phyloP scores from a whole-genome alignment of 306 rosid species.

The Casuarina equisetifolia region DNA sequence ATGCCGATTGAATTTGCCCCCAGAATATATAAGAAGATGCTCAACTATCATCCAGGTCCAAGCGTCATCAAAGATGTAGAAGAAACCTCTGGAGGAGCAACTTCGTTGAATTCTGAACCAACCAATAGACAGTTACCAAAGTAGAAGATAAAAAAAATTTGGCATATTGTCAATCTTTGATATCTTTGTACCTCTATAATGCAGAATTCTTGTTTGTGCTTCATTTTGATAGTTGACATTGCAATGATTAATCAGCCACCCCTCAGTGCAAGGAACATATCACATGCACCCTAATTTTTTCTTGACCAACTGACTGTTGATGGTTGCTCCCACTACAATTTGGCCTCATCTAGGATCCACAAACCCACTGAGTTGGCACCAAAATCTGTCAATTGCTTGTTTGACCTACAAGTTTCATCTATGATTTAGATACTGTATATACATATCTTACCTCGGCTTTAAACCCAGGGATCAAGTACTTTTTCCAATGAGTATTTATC shows the following conservation, averaged over 20 bases:
- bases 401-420: slow-evolving; percentile 17
- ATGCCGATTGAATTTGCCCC: slow-evolving; percentile 26
- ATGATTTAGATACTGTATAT: not conserved
- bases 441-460: not conserved
- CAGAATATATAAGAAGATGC: slow-evolving; percentile 12
- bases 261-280: no score
- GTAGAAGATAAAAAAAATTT: not conserved
- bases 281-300: not conserved
- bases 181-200: not conserved
- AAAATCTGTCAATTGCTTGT: slow-evolving; percentile 10
- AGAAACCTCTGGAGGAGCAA: slow-evolving; percentile 2
- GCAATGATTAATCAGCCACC: slow-evolving; percentile 4
- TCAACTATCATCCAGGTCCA: slow-evolving; percentile 27
- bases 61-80: slow-evolving; percentile 21
- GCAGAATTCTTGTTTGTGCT: no score
- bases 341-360: not conserved
- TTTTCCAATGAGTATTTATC: no score
- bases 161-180: not conserved
- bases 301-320: not conserved
- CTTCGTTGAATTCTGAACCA: not conserved
- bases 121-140: not conserved
- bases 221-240: not conserved
- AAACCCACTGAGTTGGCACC: slow-evolving; percentile 20
- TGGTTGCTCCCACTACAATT: not conserved
- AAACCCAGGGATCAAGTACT: not conserved